Base-by-base conservation (phyloP, 139 green algal genomes). In the Auxenochlorella pyrenoidosa region DNA sequence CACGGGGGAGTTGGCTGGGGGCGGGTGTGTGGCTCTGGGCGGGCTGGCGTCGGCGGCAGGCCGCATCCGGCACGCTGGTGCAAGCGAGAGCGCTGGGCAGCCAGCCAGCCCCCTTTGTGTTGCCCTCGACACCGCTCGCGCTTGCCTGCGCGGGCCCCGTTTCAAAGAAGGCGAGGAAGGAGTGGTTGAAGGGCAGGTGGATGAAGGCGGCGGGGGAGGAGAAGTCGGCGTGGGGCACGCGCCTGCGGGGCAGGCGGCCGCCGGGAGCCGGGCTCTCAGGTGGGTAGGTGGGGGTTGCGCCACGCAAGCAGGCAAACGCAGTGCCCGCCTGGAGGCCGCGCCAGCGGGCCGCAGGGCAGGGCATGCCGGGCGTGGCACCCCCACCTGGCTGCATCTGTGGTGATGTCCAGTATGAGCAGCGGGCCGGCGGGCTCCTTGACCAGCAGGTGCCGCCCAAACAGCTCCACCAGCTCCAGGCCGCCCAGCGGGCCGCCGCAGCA, bases 381-480 rank as follows among this genome's bases (percentile, higher is more conserved):
- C n/a, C 79, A 85, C 79, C 79, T 85, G 19, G 32, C 16, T 5
- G 2, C 26, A 3, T 30, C 79, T 0, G 36, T 43, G 8, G 59
- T 22, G 22, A 85, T 70, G 60, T 85, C 24, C 0, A 24, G 58
- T 18, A 85, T 85, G 34, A 47, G 16, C 38, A 85, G 79, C 38
- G 79, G 79, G 10, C 79, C 79, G 30, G 60, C 60, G 6, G 12
- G 30, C 59, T 34, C n/a, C 60, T 76, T 76, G 28, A 68, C 71
- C 28, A 85, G 59, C 59, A 85, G 60, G 79, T 85, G 79, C 60
- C 30, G 60, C 16, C 79, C 79, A 63, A 85, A 76, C 79, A 85
- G 40, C 79, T 85, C 79, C 26, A 76, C 79, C 79, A 85, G 38
- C 79, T 85, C 59, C 26, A 76, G 24, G 43, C 21, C 0, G n/a